Evolutionary conservation across 2,329 filamentous ascomycete species (phyloP).

Genomic region (Alternaria sp.): DNA sequence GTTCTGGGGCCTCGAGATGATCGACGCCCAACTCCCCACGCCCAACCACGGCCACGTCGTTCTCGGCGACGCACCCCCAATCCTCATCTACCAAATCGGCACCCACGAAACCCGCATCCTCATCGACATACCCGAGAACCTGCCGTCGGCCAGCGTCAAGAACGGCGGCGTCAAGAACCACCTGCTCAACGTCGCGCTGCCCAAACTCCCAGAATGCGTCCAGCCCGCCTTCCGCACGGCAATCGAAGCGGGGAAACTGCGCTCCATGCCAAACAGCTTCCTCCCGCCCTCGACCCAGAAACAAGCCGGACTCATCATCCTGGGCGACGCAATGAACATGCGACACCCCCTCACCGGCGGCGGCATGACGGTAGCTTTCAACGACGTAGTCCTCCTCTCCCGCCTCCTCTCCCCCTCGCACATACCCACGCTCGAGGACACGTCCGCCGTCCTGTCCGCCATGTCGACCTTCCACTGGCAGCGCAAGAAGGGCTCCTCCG

Average conservation of each 20-base stretch:
- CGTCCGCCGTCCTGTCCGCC: conserved; percentile 69
- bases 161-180: conserved; percentile 87
- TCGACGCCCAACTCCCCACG: conserved; percentile 81
- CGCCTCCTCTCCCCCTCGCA: conserved; percentile 74
- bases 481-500: conserved; percentile 80
- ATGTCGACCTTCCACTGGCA: conserved; percentile 84
- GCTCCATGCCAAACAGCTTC: conserved; percentile 96
- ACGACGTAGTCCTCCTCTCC: conserved; percentile 82
- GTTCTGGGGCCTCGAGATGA: conserved; percentile 93
- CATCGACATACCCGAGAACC: conserved; percentile 82
- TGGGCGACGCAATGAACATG: conserved; percentile 99
- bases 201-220: conserved; percentile 74
- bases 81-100: conserved; percentile 96
- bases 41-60: conserved; percentile 86
- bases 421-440: conserved; percentile 75
- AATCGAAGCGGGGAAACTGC: conserved; percentile 77
- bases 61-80: conserved; percentile 77
- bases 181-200: conserved; percentile 79
- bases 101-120: conserved; percentile 91
- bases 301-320: conserved; percentile 75
- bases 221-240: conserved; percentile 78
- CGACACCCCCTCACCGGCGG: conserved; percentile 97
- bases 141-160: conserved; percentile 74
- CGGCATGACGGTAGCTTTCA: conserved; percentile 97
- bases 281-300: conserved; percentile 80